These are phyloP conservation scores for Hypoxylon sp. DNA, from an alignment of 2,329 filamentous ascomycete genomes.

Conservation along the genomic window DNA sequence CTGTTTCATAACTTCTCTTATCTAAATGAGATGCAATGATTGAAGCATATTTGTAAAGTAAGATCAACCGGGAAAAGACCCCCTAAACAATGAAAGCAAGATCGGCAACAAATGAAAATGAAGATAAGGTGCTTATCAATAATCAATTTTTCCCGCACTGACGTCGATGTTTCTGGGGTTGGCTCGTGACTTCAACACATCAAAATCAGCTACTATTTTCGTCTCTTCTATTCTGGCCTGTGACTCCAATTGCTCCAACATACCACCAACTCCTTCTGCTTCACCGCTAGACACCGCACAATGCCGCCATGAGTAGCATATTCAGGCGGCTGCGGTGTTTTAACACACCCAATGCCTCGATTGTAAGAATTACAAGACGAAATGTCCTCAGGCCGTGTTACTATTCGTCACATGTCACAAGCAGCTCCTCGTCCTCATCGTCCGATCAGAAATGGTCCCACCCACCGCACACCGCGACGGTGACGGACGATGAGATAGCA, in stretches of 20 bases:
- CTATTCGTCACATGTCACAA: conserved; percentile 49
- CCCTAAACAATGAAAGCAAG: not conserved
- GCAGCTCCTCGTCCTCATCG: conserved; percentile 29
- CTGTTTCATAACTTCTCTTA: conserved; percentile 1
- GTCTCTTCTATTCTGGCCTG: conserved; percentile 10
- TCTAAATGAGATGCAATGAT: not conserved
- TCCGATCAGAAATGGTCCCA: conserved; percentile 55
- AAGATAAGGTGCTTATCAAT: conserved; percentile 28
- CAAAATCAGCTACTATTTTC: conserved; percentile 16
- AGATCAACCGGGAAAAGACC: conserved; percentile 5
- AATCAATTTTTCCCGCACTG: conserved; percentile 29
- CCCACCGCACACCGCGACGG: conserved; percentile 62
- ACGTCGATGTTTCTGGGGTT: conserved; percentile 35
- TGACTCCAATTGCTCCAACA: conserved; percentile 37
- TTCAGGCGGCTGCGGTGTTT: conserved; percentile 57
- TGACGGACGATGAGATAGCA: conserved; percentile 81
- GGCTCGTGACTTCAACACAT: conserved; percentile 39
- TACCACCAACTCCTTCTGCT: conserved; percentile 18
- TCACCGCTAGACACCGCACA: conserved; percentile 42
- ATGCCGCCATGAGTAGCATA: conserved; percentile 64
- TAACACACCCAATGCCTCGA: conserved; percentile 46
- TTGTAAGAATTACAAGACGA: conserved; percentile 35
- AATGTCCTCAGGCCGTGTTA: conserved; percentile 36
- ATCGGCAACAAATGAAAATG: conserved; percentile 11
- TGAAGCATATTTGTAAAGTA: conserved; percentile 1